Base-by-base conservation (phyloP, 768 basidiomycete genomes). In the Trametes cingulata region DNA sequence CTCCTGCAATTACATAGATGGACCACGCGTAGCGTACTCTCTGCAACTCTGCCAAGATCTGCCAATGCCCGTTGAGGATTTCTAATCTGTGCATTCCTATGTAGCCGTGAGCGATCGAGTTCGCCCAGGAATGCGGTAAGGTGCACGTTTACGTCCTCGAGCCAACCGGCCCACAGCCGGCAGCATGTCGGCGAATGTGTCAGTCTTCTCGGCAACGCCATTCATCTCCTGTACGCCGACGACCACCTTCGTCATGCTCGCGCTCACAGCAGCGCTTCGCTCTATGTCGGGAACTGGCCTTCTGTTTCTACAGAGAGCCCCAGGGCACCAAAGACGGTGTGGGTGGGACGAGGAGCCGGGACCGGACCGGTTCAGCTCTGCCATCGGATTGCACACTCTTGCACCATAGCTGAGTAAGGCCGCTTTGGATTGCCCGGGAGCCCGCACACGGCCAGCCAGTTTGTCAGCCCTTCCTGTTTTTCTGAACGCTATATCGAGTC, bases 361-460 rank as follows among this genome's bases (percentile, higher is more conserved):
- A 54, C 47, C 61, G 57, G 56, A 46, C 61, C 61, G 56, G 56
- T 62, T 62, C 56, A 53, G 56, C 43, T 53, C 36, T 46, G 35
- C 25, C 13, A 29, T 36, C 27, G 50, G 56, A 58, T 63, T 58
- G 56, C 56, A 46, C 37, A 42, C 42, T 42, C 43, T 60, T 64
- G 54, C 63, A 60, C 62, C 58, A 60, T 64, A 43, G 63, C 63
- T 64, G 63, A 64, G 58, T 64, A 52, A 63, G 57, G 43, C 48
- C 41, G 33, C 7, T 29, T 27, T 25, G n/a, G 8, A 36, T 33
- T 33, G 9, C 39, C 37, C 42, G 20, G 35, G 15, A 12, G 12
- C 17, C 10, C 50, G 50, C 48, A 6, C 24, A 15, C 19, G 25
- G 40, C 24, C 27, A 12, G 22, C 42, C 22, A 41, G 46, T 55